These are phyloP conservation scores for Hippophae tibetana DNA, from an alignment of 306 rosid species.

Conservation along the genomic window DNA sequence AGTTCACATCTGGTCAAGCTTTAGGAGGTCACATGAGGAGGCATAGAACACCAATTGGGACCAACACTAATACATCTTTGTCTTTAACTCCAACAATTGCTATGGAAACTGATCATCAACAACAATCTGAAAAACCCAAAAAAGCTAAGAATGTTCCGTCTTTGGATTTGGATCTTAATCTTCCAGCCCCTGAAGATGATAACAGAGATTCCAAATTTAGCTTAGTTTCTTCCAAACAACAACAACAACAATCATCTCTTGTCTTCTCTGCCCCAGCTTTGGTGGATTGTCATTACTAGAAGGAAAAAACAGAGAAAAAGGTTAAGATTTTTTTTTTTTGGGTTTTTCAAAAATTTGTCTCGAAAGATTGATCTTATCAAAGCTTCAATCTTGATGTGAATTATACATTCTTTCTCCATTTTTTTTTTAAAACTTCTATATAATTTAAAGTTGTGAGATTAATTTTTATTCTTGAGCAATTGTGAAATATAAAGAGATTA, in stretches of 20 bases:
- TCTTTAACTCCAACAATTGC: constrained; percentile 44
- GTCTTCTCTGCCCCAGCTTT: constrained; percentile 61
- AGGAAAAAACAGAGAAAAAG: constrained; percentile 7
- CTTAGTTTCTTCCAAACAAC: constrained; percentile 34
- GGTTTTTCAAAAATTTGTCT: not conserved
- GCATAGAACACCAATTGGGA: constrained; percentile 44
- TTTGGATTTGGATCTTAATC: constrained; percentile 91
- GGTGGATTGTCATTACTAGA: constrained; percentile 93
- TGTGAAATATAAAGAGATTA: not conserved
- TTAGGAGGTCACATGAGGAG: constrained; percentile 92
- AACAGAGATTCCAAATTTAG: constrained; percentile 49
- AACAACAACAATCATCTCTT: constrained; percentile 13
- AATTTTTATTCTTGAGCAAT: constrained; percentile 31
- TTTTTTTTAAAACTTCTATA: constrained; percentile 7
- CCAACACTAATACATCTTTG: constrained; percentile 17
- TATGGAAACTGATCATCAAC: constrained; percentile 21
- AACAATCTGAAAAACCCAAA: constrained; percentile 26
- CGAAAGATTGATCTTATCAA: constrained; percentile 14
- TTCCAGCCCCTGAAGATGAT: constrained; percentile 94
- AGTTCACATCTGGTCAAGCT: constrained; percentile 82
- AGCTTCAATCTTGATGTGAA: constrained; percentile 24
- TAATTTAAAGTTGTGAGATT: constrained; percentile 21
- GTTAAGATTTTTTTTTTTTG: constrained; percentile 4
- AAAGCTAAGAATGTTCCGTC: constrained; percentile 39
- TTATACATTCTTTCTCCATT: constrained; percentile 13